Base-by-base conservation (phyloP, 75 land plant species). In the Cunninghamia lanceolata region DNA sequence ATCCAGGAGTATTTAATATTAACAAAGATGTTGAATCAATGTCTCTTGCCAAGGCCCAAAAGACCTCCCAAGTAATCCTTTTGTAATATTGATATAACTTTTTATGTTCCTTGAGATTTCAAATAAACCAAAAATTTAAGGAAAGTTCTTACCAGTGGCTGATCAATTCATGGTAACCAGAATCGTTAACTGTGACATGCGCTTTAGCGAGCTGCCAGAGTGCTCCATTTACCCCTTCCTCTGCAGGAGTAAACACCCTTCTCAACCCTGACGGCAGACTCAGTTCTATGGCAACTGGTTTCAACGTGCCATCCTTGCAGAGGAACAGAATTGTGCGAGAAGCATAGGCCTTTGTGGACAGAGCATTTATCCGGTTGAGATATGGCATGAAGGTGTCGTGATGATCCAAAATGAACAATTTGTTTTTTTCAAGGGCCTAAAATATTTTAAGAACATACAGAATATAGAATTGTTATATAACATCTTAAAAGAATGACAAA, bases 261-360 rank as follows among this genome's bases (percentile, higher is more conserved):
- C 88, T 91, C 1, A 86, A 82, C 1, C 89, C 85, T 3, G 92
- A 90, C 25, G 94, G 94, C 56, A 91, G 52, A 87, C 96, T 91
- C 19, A 95, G 54, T 86, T 95, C 96, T 34, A 95, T 95, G 17
- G 93, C 95, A 32, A 94, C 16, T 50, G 96, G 96, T 59, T 84
- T 90, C 82, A 95, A 59, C 5, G 89, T 88, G 2, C 90, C 89
- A 82, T 92, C 92, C 2, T 86, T 52, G 46, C 88, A 85, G 76
- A 91, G 78, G 80, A 91, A 91, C 32, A 95, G 85, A 19, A 95
- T 45, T 28, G 95, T 94, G 42, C 95, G 85, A 0, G 93, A 40
- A 38, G 96, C 96, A 83, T 94, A 94, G 11, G 82, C 86, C 80
- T 94, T 88, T 28, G 89, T 88, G 14, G 86, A 70, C 6, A 87